phyloP scores from a whole-genome alignment of 805 yeast species.

The Yarrowia yakushimensis region DNA sequence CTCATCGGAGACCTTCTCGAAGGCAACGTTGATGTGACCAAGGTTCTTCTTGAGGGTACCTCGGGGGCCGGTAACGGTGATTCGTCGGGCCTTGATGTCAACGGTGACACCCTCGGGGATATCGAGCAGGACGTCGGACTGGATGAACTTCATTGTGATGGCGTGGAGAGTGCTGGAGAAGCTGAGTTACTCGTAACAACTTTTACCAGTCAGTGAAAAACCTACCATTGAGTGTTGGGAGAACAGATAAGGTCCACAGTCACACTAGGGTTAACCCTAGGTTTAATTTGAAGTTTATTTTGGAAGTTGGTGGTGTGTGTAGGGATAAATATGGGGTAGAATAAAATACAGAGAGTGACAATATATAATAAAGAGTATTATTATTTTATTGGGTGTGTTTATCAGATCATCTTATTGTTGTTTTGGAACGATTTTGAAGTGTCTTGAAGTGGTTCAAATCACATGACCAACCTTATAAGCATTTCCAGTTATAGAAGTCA shows the following conservation, averaged over 20 bases:
- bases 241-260: neutral
- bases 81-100: constrained; percentile 82
- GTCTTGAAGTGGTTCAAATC: neutral
- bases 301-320: neutral
- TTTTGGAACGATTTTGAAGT: neutral
- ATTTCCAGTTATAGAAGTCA: neutral
- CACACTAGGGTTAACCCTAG: constrained; percentile 21
- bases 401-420: too few relatives aligned
- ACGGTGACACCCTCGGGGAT: constrained; percentile 93
- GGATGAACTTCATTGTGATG: constrained; percentile 70
- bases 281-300: neutral
- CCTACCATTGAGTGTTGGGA: constrained; percentile 9
- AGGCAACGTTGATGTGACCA: constrained; percentile 92
- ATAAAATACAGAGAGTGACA: too few relatives aligned
- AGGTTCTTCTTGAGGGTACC: constrained; percentile 88
- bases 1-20: constrained; percentile 65
- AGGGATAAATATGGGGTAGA: neutral
- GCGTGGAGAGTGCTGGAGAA: constrained; percentile 14
- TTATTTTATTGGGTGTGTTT: too few relatives aligned
- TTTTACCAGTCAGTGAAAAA: neutral
- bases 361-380: too few relatives aligned
- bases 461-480: neutral
- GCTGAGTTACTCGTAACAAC: neutral
- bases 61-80: constrained; percentile 96
- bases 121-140: constrained; percentile 77